Conservation (phyloP, 2,329 filamentous ascomycete species). For the Penicillium janthinellum region DNA sequence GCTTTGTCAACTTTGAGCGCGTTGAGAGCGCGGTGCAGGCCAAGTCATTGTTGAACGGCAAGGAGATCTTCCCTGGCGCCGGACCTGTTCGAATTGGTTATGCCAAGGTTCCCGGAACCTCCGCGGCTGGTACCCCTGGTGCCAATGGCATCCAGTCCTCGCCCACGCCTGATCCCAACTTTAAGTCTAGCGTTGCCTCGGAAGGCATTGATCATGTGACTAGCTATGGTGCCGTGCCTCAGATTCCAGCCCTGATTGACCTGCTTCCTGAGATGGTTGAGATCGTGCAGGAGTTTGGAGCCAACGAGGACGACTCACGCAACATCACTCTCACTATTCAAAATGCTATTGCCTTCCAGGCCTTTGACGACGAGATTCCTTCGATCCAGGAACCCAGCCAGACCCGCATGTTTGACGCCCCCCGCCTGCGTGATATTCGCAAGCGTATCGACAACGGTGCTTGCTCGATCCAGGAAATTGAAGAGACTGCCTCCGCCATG, state of each 20-base stretch:
- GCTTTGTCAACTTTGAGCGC: constrained; percentile 95
- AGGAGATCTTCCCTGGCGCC: constrained; percentile 96
- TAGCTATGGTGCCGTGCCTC: constrained; percentile 45
- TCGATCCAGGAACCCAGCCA: constrained; percentile 84
- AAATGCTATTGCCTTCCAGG: constrained; percentile 71
- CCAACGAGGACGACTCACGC: constrained; percentile 73
- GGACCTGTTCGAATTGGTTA: constrained; percentile 95
- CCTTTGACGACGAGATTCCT: constrained; percentile 82
- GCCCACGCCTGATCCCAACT: constrained; percentile 84
- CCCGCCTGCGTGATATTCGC: constrained; percentile 89
- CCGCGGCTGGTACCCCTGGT: constrained; percentile 76
- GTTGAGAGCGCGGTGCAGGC: constrained; percentile 89
- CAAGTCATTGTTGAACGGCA: constrained; percentile 85
- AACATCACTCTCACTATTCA: constrained; percentile 75
- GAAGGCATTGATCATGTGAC: constrained; percentile 36
- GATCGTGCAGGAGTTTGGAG: constrained; percentile 88
- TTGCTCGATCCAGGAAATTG: constrained; percentile 82
- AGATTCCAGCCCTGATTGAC: constrained; percentile 72
- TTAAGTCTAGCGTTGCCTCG: constrained; percentile 34
- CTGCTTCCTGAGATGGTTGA: constrained; percentile 79
- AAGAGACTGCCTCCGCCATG: constrained; percentile 90
- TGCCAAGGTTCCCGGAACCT: constrained; percentile 89
- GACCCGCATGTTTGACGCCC: constrained; percentile 87
- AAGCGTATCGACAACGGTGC: constrained; percentile 97
- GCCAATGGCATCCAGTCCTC: constrained; percentile 86